Evolutionary conservation across 805 yeast genomes (phyloP).

Genomic region (Naumovozyma castellii): DNA sequence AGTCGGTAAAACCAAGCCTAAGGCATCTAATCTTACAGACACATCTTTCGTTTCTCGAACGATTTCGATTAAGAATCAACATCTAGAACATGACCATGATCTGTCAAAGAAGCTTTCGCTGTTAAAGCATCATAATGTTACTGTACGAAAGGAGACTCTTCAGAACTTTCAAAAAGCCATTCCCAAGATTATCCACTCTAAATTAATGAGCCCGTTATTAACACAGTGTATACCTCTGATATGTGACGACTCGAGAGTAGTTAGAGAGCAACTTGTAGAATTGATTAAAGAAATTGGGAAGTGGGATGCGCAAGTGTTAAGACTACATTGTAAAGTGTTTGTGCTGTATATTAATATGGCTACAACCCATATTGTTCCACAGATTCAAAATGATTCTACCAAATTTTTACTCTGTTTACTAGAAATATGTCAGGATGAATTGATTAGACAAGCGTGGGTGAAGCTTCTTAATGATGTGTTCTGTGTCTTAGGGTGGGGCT

Average conservation of each 20-base stretch:
- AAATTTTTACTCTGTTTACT: conserved; percentile 53
- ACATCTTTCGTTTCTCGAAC: conserved; percentile 71
- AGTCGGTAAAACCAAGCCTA: conserved; percentile 76
- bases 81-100: conserved; percentile 34
- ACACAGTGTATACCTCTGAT: conserved; percentile 26
- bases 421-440: conserved; percentile 42
- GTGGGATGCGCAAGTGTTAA: conserved; percentile 45
- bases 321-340: conserved; percentile 48
- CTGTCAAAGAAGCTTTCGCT: conserved; percentile 54
- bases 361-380: conserved; percentile 83
- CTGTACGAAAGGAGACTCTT: conserved; percentile 65
- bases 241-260: conserved; percentile 53
- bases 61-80: conserved; percentile 26
- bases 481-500: conserved; percentile 67
- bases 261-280: conserved; percentile 47
- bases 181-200: conserved; percentile 34
- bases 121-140: conserved; percentile 61
- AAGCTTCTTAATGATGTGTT: conserved; percentile 60
- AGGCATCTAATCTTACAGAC: conserved; percentile 70
- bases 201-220: conserved; percentile 25
- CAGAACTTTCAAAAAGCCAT: conserved; percentile 41
- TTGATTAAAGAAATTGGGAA: conserved; percentile 41
- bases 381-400: conserved; percentile 67
- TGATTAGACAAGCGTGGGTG: conserved; percentile 56
- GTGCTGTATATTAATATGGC: conserved; percentile 78